Evolutionary conservation across 2,329 filamentous ascomycete species (phyloP).

Genomic region (Penicillium frequentans): DNA sequence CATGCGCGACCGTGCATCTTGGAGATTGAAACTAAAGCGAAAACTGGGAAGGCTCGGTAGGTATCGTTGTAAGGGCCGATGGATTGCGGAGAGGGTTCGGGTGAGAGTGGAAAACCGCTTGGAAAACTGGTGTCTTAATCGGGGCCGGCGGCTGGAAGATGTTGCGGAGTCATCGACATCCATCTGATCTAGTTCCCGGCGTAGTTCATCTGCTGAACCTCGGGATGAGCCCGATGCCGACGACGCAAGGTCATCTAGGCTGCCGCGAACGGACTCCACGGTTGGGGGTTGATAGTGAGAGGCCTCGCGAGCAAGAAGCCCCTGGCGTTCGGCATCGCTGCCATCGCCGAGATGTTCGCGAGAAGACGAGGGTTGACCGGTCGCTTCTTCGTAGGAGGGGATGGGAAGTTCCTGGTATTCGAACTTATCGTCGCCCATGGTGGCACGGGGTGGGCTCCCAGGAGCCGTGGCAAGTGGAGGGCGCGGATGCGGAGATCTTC

Average conservation of each 20-base stretch:
- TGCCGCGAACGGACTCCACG: slow-evolving; percentile 74
- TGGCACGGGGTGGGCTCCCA: slow-evolving; percentile 30
- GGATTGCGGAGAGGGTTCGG: slow-evolving; percentile 58
- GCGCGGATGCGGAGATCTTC: slow-evolving; percentile 28
- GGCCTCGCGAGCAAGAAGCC: slow-evolving; percentile 41
- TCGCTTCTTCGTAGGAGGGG: slow-evolving; percentile 79
- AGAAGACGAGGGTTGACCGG: slow-evolving; percentile 23
- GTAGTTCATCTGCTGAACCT: slow-evolving; percentile 63
- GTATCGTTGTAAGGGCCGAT: slow-evolving; percentile 51
- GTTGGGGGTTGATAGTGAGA: slow-evolving; percentile 72
- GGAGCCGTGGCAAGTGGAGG: slow-evolving; percentile 33
- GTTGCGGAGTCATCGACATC: slow-evolving; percentile 70
- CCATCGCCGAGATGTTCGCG: slow-evolving; percentile 40
- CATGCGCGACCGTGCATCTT: slow-evolving; percentile 31
- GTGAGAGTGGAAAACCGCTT: slow-evolving; percentile 59
- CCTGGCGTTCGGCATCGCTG: slow-evolving; percentile 38
- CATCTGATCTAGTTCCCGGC: slow-evolving; percentile 84
- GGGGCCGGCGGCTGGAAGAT: slow-evolving; percentile 34
- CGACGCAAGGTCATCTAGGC: slow-evolving; percentile 57
- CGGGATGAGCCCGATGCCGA: slow-evolving; percentile 54
- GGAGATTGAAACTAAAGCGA: slow-evolving; percentile 41
- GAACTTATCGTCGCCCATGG: slow-evolving; percentile 55
- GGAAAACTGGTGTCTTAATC: slow-evolving; percentile 52
- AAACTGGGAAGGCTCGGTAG: slow-evolving; percentile 45
- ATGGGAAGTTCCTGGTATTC: slow-evolving; percentile 68